Evolutionary conservation across 257 asterid genomes (phyloP).

Genomic region (Jacaranda mimosifolia): DNA sequence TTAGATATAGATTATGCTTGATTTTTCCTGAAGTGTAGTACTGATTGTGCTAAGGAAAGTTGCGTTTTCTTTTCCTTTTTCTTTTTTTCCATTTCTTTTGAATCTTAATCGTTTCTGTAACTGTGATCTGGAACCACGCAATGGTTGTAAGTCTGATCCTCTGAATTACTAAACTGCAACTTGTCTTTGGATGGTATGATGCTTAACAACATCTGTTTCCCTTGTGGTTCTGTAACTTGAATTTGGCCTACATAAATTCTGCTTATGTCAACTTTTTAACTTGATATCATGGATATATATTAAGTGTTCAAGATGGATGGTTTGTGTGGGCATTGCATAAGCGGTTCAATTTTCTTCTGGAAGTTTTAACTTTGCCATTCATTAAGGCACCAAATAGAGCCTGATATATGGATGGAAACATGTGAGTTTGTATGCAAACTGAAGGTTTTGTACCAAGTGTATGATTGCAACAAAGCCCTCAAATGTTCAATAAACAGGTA

Average conservation of each 20-base stretch:
- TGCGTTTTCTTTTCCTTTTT: not conserved
- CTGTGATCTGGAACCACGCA: conserved; percentile 10
- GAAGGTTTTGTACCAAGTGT: too few species aligned
- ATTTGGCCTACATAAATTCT: not conserved
- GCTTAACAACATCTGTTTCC: conserved; percentile 16
- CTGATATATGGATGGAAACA: too few species aligned
- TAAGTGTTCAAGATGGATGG: not conserved
- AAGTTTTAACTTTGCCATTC: too few species aligned
- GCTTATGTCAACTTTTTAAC: not conserved
- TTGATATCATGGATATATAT: not conserved
- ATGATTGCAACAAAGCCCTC: too few species aligned
- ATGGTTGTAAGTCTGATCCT: conserved; percentile 33
- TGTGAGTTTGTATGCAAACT: too few species aligned
- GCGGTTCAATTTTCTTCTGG: too few species aligned
- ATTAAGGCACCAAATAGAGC: too few species aligned
- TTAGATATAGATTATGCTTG: conserved; percentile 26
- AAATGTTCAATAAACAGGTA: too few species aligned
- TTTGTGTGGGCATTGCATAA: too few species aligned
- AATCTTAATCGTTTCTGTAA: conserved; percentile 11
- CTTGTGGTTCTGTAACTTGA: conserved; percentile 1
- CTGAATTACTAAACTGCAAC: conserved; percentile 5
- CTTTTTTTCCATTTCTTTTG: not conserved
- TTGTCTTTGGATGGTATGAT: conserved; percentile 25
- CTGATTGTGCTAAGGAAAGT: conserved; percentile 36
- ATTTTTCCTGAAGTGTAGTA: conserved; percentile 35